Percentiles rank a stretch among this genome's conserved stretches.
These are phyloP conservation scores for Epichloe gansuensis DNA, from an alignment of 2,329 filamentous ascomycete genomes.

Conservation along the genomic window DNA sequence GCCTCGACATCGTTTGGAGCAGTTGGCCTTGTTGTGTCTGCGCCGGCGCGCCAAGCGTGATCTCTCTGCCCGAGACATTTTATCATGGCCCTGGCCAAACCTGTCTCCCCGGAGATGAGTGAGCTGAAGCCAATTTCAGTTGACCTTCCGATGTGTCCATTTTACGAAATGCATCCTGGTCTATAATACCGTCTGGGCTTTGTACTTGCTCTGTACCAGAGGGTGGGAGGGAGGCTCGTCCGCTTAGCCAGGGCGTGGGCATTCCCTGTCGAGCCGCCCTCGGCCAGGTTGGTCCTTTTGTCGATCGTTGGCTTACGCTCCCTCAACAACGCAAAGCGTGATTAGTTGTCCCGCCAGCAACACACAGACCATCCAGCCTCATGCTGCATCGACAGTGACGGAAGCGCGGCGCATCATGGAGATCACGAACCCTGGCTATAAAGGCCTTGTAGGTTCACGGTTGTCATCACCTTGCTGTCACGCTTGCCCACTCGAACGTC, in stretches of 20 bases:
- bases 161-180: slow-evolving; percentile 1
- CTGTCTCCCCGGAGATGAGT: slow-evolving; percentile 4
- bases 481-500: background rate
- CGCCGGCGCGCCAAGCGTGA: slow-evolving; percentile 1
- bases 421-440: background rate
- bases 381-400: background rate
- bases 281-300: background rate
- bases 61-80: slow-evolving; percentile 10
- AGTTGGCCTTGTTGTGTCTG: background rate
- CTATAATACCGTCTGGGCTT: background rate
- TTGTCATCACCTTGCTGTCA: too few relatives aligned
- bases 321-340: background rate
- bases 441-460: background rate
- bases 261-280: background rate
- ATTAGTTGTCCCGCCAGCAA: background rate
- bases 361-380: background rate
- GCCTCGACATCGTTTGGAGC: background rate
- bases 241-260: slow-evolving; percentile 1
- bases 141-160: background rate
- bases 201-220: background rate
- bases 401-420: background rate
- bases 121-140: background rate
- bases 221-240: slow-evolving; percentile 9
- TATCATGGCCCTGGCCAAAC: slow-evolving; percentile 4
- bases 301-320: background rate